Percentiles rank a stretch among this genome's conserved stretches.
These are phyloP conservation scores for Fusarium xylarioides DNA, from an alignment of 2,329 filamentous ascomycete genomes.

Conservation along the genomic window DNA sequence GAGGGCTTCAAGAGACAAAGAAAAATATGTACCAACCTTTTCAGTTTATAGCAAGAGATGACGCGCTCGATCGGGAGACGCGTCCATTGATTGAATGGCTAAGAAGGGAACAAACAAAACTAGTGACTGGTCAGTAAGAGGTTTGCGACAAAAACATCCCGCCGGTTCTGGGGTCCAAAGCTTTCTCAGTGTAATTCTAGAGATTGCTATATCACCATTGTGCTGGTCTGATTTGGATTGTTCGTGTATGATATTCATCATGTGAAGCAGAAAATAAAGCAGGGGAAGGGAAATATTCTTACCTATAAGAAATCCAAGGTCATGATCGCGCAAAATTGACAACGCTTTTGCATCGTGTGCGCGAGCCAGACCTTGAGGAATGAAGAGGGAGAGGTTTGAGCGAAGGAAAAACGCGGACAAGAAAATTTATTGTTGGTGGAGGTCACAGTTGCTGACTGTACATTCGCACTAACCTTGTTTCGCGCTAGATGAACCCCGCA, in stretches of 20 bases:
- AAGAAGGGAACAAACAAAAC: background rate
- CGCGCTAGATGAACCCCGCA: conserved; percentile 36
- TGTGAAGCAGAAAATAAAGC: conserved; percentile 28
- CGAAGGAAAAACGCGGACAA: conserved; percentile 7
- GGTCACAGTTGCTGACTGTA: conserved; percentile 39
- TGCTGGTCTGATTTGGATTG: conserved; percentile 71
- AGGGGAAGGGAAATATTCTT: conserved; percentile 18
- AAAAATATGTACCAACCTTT: conserved; percentile 57
- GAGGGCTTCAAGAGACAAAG: conserved; percentile 19
- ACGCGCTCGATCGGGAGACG: conserved; percentile 2
- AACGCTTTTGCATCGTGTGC: conserved; percentile 38
- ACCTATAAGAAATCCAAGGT: conserved; percentile 34
- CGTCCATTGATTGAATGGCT: conserved; percentile 8
- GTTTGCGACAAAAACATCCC: background rate
- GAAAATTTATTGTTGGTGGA: conserved; percentile 42
- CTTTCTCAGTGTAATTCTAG: conserved; percentile 67
- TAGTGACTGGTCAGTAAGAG: conserved; percentile 31
- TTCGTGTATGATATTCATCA: conserved; percentile 57
- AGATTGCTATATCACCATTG: conserved; percentile 62
- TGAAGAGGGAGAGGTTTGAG: conserved; percentile 31
- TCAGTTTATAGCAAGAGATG: conserved; percentile 26
- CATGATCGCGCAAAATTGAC: conserved; percentile 10
- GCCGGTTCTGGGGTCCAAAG: conserved; percentile 34
- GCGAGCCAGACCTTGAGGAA: conserved; percentile 35
- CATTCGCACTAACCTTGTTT: conserved; percentile 36